Base-by-base conservation (phyloP, 176 grass and related monocot species). In the Phoenix roebelenii region DNA sequence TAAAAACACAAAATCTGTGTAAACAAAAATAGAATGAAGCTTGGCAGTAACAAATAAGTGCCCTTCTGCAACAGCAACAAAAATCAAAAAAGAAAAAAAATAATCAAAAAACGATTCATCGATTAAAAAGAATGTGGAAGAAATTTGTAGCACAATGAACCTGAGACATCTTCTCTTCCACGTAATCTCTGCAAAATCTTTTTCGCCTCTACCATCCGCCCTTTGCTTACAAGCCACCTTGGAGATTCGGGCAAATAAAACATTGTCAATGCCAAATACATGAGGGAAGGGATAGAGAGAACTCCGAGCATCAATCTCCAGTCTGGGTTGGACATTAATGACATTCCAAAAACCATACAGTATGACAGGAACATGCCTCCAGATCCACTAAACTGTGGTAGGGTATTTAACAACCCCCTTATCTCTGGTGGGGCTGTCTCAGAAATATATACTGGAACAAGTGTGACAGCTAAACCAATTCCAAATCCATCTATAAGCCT, bases 231-330 rank as follows among this genome's bases (percentile, higher is more conserved):
- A 54, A 95, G 89, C 89, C 89, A 95, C 66, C 89, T 98, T 3
- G 94, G 94, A 16, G 94, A 98, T 69, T 98, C 94, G 4, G 94
- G 94, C 83, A 98, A 83, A 84, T 76, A 98, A 61, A 98, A 89
- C 61, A 98, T 30, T 17, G 94, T 86, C 64, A 98, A 80, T 58
- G 79, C 84, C 57, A 98, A 74, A 68, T 83, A 98, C 63, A 98
- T 1, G 19, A 98, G 63, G 0, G 94, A 93, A 50, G 94, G 94
- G 44, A 98, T 93, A 0, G 78, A 85, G 52, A 98, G 74, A 84
- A 93, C 84, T 23, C 94, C 94, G 22, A 98, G 85, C 94, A 98
- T 98, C 58, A 91, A 32, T 76, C 94, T 92, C 94, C 94, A 98
- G 15, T 89, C 76, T 35, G 85, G 85, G 12, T 73, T 79, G 0